Conservation (phyloP, 257 asterid species). For the Solanum chaucha region DNA sequence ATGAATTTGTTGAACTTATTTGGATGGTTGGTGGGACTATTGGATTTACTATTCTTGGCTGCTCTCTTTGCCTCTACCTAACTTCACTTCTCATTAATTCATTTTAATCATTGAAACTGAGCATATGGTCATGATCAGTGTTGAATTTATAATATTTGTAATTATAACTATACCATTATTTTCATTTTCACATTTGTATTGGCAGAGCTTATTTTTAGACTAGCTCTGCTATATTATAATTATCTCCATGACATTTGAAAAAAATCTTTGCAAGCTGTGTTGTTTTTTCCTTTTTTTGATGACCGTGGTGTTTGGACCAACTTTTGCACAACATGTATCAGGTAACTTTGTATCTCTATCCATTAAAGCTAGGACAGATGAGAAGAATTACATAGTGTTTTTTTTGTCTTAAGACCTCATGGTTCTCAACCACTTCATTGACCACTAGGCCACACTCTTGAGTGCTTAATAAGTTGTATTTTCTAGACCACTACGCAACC, state of each 20-base stretch:
- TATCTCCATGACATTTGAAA: background rate
- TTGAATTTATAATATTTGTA: background rate
- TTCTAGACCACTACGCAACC: no score
- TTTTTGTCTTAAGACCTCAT: no score
- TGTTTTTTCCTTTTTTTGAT: no score
- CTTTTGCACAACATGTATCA: no score
- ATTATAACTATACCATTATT: background rate
- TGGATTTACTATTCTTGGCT: constrained; percentile 28
- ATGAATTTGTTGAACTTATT: constrained; percentile 11
- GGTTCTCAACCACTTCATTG: no score
- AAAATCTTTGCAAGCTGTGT: no score
- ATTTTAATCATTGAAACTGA: constrained; percentile 10
- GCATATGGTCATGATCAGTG: background rate
- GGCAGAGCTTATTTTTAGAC: background rate
- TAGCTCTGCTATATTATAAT: background rate
- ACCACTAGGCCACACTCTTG: no score
- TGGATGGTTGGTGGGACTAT: constrained; percentile 22
- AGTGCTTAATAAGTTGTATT: no score
- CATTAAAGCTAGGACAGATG: no score
- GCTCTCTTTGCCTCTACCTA: constrained; percentile 30
- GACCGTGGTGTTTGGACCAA: no score
- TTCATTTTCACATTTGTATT: background rate
- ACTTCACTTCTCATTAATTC: constrained; percentile 26
- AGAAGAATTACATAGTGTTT: no score
- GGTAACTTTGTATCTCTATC: no score